phyloP scores from a whole-genome alignment of 345 rosid genomes.

The Syzygium oleosum region DNA sequence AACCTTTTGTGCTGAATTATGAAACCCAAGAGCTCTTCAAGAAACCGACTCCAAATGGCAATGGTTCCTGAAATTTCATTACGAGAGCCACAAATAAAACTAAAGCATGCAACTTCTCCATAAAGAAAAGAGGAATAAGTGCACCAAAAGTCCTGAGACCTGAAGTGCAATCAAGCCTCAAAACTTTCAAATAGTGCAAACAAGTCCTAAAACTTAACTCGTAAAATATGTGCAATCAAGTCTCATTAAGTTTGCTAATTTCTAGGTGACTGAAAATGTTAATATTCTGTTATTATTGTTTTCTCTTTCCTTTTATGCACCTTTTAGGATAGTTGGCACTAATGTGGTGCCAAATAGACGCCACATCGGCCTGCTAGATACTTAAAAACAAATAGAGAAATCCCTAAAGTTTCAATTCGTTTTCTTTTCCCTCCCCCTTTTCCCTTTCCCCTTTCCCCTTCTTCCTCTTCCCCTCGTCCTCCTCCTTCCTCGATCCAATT shows the following conservation, averaged over 20 bases:
- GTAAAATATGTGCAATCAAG: neutral
- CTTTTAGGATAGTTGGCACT: neutral
- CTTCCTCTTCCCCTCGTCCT: neutral
- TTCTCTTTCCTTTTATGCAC: neutral
- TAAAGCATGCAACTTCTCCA: neutral
- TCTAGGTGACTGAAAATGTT: neutral
- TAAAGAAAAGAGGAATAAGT: neutral
- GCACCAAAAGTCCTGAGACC: neutral
- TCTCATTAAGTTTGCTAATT: neutral
- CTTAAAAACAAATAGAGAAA: neutral
- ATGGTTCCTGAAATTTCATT: conserved; percentile 47
- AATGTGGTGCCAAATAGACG: neutral
- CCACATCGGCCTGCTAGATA: neutral
- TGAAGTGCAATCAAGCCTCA: neutral
- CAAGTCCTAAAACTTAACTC: neutral
- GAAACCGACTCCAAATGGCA: conserved; percentile 57
- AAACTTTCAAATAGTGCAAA: neutral
- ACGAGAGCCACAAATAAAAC: neutral
- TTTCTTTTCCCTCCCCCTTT: neutral
- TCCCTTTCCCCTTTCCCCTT: neutral
- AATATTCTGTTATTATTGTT: neutral
- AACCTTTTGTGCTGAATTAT: conserved; percentile 70
- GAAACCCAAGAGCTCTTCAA: conserved; percentile 60
- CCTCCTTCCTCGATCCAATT: neutral
- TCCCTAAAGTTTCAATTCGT: neutral